Evolutionary conservation across 2,329 filamentous ascomycete genomes (phyloP).

Genomic region (Claviceps monticola): DNA sequence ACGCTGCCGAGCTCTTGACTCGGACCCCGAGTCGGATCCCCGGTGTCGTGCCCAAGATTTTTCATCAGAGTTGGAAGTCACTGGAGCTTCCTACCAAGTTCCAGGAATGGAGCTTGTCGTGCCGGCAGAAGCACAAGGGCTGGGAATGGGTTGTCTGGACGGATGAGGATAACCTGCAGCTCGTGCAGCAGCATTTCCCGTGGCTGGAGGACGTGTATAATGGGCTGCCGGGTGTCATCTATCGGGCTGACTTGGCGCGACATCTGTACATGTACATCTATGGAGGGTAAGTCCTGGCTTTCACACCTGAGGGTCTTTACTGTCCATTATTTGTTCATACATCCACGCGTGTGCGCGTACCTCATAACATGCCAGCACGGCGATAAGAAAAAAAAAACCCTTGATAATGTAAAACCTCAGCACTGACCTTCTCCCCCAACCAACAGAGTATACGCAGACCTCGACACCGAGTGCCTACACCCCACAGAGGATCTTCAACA

Average conservation of each 20-base stretch:
- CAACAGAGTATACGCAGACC: constrained; percentile 16
- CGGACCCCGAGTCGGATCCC: neutral
- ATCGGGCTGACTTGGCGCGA: constrained; percentile 18
- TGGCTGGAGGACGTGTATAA: constrained; percentile 17
- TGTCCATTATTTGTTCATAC: too few relatives aligned
- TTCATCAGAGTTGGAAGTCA: constrained; percentile 17
- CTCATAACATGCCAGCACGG: neutral
- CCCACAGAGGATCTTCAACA: constrained; percentile 3
- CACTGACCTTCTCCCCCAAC: neutral
- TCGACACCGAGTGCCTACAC: constrained; percentile 11
- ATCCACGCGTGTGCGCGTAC: neutral
- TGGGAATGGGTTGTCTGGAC: constrained; percentile 25
- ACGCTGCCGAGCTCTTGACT: neutral
- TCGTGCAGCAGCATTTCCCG: constrained; percentile 18
- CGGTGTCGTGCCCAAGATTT: constrained; percentile 23
- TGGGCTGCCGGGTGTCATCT: constrained; percentile 17
- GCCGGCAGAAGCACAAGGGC: constrained; percentile 15
- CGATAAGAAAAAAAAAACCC: neutral
- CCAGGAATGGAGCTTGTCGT: constrained; percentile 17
- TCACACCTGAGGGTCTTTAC: too few relatives aligned
- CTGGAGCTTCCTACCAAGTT: constrained; percentile 14
- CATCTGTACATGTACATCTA: constrained; percentile 24
- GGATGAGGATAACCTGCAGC: constrained; percentile 20
- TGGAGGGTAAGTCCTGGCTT: constrained; percentile 15
- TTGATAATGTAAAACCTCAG: too few relatives aligned